phyloP scores from a whole-genome alignment of 371 early-diverging fungal species.

The Chytridiales sp. region DNA sequence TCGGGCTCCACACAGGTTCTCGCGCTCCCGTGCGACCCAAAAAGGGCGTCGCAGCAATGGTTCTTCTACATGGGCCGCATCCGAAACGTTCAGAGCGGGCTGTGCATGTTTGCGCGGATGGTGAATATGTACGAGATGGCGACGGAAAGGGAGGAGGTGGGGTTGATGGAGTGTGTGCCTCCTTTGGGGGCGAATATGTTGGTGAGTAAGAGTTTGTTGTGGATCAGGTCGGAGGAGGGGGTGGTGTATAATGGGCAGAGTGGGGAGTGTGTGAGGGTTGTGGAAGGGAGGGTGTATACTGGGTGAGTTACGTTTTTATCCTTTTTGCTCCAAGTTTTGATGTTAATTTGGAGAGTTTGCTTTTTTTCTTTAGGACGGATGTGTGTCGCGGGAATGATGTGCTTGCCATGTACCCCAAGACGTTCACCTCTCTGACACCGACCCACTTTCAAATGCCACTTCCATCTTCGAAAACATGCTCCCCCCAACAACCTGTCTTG shows the following conservation, averaged over 20 bases:
- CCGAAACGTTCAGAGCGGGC: conserved; percentile 8
- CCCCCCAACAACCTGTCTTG: background rate
- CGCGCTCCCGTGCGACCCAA: background rate
- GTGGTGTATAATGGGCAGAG: background rate
- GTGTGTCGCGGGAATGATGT: background rate
- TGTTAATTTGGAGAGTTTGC: background rate
- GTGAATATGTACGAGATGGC: background rate
- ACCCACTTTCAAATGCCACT: background rate
- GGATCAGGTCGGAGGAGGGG: background rate
- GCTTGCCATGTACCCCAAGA: background rate
- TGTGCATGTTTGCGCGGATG: conserved; percentile 18
- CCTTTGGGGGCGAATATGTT: background rate
- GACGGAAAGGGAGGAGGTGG: background rate
- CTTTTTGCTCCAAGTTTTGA: too few species aligned
- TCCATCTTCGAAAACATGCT: conserved; percentile 3
- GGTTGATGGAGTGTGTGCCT: background rate
- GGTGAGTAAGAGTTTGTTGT: background rate
- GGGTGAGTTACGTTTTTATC: background rate
- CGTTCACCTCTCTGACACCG: background rate
- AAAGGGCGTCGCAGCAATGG: conserved; percentile 9
- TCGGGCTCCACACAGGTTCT: background rate
- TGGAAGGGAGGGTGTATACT: background rate
- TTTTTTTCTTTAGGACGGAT: background rate
- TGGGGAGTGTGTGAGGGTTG: background rate
- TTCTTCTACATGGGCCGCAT: conserved; percentile 7